Base-by-base conservation (phyloP, 2,329 filamentous ascomycete genomes). In the Cercospora beticola region DNA sequence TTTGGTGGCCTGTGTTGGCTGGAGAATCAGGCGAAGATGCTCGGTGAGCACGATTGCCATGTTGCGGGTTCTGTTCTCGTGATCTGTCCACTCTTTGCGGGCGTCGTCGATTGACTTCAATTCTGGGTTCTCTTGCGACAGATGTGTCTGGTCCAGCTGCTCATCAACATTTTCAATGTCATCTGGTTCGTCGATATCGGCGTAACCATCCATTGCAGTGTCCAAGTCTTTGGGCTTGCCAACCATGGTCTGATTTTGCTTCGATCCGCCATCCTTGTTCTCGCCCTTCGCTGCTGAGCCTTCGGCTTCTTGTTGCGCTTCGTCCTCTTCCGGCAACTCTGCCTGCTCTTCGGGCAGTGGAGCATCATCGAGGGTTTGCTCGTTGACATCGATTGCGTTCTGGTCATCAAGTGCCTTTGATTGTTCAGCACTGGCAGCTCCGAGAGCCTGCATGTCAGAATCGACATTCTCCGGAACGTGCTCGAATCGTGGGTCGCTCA, bases 1-100 rank as follows among this genome's bases (percentile, higher is more conserved):
- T 78, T 98, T 99, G 43, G 95, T 98, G 1, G 94, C 94, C 64
- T 97, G 90, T 0, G 94, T 98, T 0, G 96, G 95, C 0, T 92
- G 92, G 46, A 99, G 89, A 75, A 99, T 98, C 14, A 99, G 88
- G 28, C 95, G 93, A 18, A 99, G 89, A 77, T 98, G 95, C 72
- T 97, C 95, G 0, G 94, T 97, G 14, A 99, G 85, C 1, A 93
- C 90, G 66, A 97, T 87, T 0, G 95, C 96, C 66, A 97, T 90
- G 59, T 91, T 86, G 72, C 95, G 93, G 0, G 95, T 98, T 65
- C 89, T 87, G 69, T 86, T 86, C 80, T 98, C 94, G 81, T 97
- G 95, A 67, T 89, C 86, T 9, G 89, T 87, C 95, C 96, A 99
- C 75, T 94, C 88, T 63, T 88, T 85, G 68, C 93, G 88, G 28